Conservation (phyloP, 441 rosid species). For the Erodium trifolium region DNA sequence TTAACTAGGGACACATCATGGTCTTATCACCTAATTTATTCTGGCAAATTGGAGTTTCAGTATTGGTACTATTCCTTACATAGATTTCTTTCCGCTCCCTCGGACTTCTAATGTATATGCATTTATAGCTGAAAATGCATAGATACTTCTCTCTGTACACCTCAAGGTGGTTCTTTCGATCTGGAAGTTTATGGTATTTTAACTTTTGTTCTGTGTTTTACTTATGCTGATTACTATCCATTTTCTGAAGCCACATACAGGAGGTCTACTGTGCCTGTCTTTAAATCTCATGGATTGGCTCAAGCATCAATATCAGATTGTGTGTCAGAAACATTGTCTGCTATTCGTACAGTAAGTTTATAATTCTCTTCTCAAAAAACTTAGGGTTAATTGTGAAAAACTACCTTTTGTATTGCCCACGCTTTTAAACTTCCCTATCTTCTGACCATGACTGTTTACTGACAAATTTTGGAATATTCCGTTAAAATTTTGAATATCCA, state of each 20-base stretch:
- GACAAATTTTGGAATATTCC: too few relatives aligned
- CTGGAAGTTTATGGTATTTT: not conserved
- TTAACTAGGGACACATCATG: not conserved
- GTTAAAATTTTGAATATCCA: too few relatives aligned
- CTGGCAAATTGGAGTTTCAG: not conserved
- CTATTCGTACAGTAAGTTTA: slow-evolving; percentile 76
- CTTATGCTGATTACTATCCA: slow-evolving; percentile 26
- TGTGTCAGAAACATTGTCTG: slow-evolving; percentile 86
- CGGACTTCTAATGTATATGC: not conserved
- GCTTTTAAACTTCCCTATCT: too few relatives aligned
- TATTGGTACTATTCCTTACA: not conserved
- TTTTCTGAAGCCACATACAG: slow-evolving; percentile 59
- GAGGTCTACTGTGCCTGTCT: slow-evolving; percentile 77
- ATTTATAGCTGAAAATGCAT: not conserved
- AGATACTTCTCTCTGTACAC: slow-evolving; percentile 7
- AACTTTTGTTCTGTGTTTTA: slow-evolving; percentile 15
- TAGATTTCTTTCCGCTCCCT: not conserved
- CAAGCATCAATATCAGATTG: slow-evolving; percentile 93
- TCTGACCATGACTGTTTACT: too few relatives aligned
- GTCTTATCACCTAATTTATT: not conserved
- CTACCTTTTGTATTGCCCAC: too few relatives aligned
- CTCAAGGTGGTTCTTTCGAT: slow-evolving; percentile 12
- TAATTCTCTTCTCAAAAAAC: slow-evolving; percentile 1
- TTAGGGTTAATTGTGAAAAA: too few relatives aligned
- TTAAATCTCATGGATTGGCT: slow-evolving; percentile 71